A percentile compares a stretch with the other conserved stretches of the same genome.
These are phyloP conservation scores for Dioscorea cayenensis DNA, from an alignment of 116 monocot species.

Conservation along the genomic window DNA sequence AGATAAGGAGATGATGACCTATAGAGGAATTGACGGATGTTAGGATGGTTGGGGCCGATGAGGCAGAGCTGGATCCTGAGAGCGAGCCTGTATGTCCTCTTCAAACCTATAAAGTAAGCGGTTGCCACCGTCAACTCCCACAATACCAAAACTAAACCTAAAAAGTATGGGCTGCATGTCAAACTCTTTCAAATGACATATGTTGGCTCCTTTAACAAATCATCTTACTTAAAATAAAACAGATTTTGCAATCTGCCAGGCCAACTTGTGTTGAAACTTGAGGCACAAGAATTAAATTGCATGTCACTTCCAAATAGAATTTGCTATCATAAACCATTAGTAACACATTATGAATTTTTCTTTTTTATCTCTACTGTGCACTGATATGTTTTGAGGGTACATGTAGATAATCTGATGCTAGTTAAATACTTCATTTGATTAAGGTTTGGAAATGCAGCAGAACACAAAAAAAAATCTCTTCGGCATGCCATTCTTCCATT, in stretches of 20 bases:
- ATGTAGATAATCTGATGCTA: neutral
- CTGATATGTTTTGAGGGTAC: neutral
- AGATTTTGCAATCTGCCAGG: neutral
- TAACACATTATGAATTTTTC: neutral
- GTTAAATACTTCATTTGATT: neutral
- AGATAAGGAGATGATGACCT: conserved; percentile 5
- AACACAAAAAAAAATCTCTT: neutral
- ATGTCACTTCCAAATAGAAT: neutral
- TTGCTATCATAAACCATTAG: neutral
- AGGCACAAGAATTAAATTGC: neutral
- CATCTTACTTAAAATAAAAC: no score
- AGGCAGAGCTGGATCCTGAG: conserved; percentile 39
- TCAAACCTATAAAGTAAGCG: conserved; percentile 45
- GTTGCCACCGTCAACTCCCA: conserved; percentile 50
- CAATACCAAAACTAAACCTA: no score
- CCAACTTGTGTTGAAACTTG: neutral
- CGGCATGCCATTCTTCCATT: no score
- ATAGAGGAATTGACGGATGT: conserved; percentile 29
- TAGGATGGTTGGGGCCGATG: conserved; percentile 23
- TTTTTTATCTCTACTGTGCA: neutral
- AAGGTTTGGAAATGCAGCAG: neutral
- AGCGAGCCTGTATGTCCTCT: conserved; percentile 40
- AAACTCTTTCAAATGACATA: no score
- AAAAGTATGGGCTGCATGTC: no score
- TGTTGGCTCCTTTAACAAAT: no score